Percentiles rank a stretch among this genome's conserved stretches.
These are phyloP conservation scores for Trichoderma afroharzianum DNA, from an alignment of 2,329 filamentous ascomycete genomes.

Conservation along the genomic window DNA sequence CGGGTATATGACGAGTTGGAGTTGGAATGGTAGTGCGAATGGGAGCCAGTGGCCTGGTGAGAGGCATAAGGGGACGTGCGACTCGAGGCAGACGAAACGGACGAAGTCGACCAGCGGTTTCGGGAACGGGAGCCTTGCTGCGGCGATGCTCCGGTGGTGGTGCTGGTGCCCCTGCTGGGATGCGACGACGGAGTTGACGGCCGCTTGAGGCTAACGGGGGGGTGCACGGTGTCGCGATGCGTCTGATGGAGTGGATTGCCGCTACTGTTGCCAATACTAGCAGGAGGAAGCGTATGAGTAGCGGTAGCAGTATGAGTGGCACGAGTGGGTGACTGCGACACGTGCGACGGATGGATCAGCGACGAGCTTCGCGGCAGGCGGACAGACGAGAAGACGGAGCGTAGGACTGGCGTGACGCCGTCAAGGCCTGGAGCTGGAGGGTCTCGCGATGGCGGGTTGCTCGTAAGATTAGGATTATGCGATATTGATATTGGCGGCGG, in stretches of 20 bases:
- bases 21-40: constrained; percentile 20
- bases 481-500: constrained; percentile 10
- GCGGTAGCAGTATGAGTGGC: not conserved
- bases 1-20: constrained; percentile 24
- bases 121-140: constrained; percentile 45
- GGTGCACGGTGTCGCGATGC: constrained; percentile 15
- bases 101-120: constrained; percentile 46
- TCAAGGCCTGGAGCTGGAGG: constrained; percentile 2
- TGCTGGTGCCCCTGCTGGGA: constrained; percentile 18
- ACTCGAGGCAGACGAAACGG: constrained; percentile 48
- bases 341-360: constrained; percentile 39
- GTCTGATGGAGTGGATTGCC: not conserved
- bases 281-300: constrained; percentile 19
- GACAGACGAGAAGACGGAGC: constrained; percentile 29
- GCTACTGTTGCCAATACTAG: not conserved
- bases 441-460: constrained; percentile 1
- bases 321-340: not conserved
- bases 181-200: constrained; percentile 22
- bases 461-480: not conserved
- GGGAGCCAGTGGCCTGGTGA: constrained; percentile 28
- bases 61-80: constrained; percentile 37
- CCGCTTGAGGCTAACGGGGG: constrained; percentile 17
- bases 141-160: constrained; percentile 28
- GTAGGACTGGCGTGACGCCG: constrained; percentile 26
- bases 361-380: constrained; percentile 43